Conservation (phyloP, 2,329 filamentous ascomycete species). For the Fusarium marasasianum region DNA sequence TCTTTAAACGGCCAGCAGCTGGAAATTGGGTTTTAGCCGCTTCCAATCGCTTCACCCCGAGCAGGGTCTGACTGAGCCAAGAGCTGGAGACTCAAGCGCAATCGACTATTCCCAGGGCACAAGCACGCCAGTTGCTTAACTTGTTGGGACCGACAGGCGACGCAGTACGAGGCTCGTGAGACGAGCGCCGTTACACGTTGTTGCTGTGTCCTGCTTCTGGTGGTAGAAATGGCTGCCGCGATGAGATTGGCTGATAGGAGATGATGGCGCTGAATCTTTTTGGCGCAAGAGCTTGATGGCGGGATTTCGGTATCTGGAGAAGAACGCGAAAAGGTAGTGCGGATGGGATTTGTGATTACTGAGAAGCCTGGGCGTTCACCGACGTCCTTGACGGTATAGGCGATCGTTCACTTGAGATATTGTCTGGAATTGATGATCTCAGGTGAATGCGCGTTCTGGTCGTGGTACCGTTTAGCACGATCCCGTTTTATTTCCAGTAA, state of each 20-base stretch:
- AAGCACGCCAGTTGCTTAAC: not conserved
- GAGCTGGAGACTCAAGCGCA: not conserved
- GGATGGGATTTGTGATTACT: not conserved
- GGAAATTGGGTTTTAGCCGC: slow-evolving; percentile 13
- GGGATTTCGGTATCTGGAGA: not conserved
- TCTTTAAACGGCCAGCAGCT: not conserved
- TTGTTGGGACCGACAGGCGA: not conserved
- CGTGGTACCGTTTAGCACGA: slow-evolving; percentile 17
- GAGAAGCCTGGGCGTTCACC: not conserved
- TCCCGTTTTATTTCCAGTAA: slow-evolving; percentile 6
- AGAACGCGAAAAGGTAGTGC: not conserved
- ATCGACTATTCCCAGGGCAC: slow-evolving; percentile 1
- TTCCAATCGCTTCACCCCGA: slow-evolving; percentile 8
- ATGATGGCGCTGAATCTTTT: slow-evolving; percentile 10
- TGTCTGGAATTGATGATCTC: slow-evolving; percentile 29
- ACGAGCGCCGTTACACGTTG: slow-evolving; percentile 21
- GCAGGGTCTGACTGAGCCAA: slow-evolving; percentile 16
- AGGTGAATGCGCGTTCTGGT: slow-evolving; percentile 30
- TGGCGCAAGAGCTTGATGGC: slow-evolving; percentile 16
- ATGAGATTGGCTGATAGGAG: slow-evolving; percentile 35
- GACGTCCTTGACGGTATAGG: not conserved
- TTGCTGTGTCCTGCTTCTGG: slow-evolving; percentile 12
- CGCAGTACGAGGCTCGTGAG: slow-evolving; percentile 2
- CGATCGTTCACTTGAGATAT: slow-evolving; percentile 21
- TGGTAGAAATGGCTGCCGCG: slow-evolving; percentile 5